phyloP scores from a whole-genome alignment of 108 stramenopile genomes.

The Tribonema minus region DNA sequence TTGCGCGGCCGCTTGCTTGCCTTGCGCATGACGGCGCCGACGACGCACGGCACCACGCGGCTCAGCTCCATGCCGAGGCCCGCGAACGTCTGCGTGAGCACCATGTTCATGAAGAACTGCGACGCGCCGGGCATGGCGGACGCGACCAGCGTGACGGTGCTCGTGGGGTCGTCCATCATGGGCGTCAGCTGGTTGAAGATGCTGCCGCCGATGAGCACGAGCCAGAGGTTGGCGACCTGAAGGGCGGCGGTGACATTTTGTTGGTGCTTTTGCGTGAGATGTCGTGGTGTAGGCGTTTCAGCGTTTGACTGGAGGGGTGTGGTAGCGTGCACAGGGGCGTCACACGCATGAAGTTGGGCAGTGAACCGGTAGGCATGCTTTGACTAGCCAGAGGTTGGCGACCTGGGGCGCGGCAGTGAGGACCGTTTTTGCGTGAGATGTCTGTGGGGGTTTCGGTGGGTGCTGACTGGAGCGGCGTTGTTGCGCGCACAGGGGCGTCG shows the following conservation, averaged over 20 bases:
- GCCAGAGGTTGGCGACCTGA: constrained; percentile 60
- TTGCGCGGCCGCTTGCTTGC: too few relatives aligned
- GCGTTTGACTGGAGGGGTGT: too few relatives aligned
- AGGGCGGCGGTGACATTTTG: not conserved
- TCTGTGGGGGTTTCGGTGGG: too few relatives aligned
- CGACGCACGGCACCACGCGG: constrained; percentile 31
- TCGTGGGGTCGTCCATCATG: constrained; percentile 23
- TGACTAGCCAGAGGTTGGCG: constrained; percentile 62
- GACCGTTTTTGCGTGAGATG: too few relatives aligned
- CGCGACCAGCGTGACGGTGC: constrained; percentile 46
- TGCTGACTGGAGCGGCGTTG: too few relatives aligned
- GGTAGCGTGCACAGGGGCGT: too few relatives aligned
- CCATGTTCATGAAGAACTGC: constrained; percentile 52
- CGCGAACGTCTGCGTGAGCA: constrained; percentile 37
- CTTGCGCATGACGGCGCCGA: constrained; percentile 22
- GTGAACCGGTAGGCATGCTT: too few relatives aligned
- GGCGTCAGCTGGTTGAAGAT: constrained; percentile 50
- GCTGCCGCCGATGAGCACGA: constrained; percentile 56
- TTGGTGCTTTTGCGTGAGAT: too few relatives aligned
- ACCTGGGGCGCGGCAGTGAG: constrained; percentile 13
- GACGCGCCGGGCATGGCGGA: constrained; percentile 10
- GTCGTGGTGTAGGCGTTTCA: too few relatives aligned
- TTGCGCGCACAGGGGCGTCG: too few relatives aligned
- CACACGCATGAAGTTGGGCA: too few relatives aligned
- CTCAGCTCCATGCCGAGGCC: constrained; percentile 48